Evolutionary conservation across 345 rosid genomes (phyloP), one percentile per base, ranked within the genome.

Genomic region (Acer saccharum): DNA sequence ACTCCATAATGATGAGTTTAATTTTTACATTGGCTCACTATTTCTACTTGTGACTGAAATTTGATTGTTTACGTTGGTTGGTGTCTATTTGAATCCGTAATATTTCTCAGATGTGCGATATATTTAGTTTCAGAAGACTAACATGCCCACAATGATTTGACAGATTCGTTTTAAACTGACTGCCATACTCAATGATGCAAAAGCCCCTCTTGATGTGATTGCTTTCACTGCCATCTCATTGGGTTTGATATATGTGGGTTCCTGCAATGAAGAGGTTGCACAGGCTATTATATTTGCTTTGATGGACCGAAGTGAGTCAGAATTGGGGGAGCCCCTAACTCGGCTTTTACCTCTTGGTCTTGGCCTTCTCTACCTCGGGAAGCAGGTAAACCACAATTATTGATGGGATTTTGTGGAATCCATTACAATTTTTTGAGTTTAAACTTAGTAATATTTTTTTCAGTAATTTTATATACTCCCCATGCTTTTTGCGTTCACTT

Each of bases 251-350:
- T 94, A 85, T 57, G 97, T 97, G 76, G 95, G 98, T 65, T 97
- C 99, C 39, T 97, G 98, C 84, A 94, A 97, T 64, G 98, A 93
- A 86, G 98, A 91, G 77, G 97, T 97, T 64, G 98, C 98, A 16
- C 94, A 97, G 69, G 93, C 95, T 72, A 94, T 97, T 44, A 91
- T 91, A 79, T 88, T 88, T 88, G 89, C 97, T 65, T 81, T 97
- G 68, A 93, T 90, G 98, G 95, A 91, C 78, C 89, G 97, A 74
- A 90, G 89, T 23, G 94, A 91, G 79, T 86, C 96, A 82, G 95
- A 94, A 79, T 84, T 94, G 73, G 90, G 84, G 73, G 98, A 97
- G 61, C 93, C 99, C 68, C 91, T 94, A 55, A 86, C 85, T 69
- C 89, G 96, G 61, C 88, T 97, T 81, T 82, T 94, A 82, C 98